Evolutionary conservation across 2,329 filamentous ascomycete genomes (phyloP).

Genomic region (Colletotrichum neosansevieriae): DNA sequence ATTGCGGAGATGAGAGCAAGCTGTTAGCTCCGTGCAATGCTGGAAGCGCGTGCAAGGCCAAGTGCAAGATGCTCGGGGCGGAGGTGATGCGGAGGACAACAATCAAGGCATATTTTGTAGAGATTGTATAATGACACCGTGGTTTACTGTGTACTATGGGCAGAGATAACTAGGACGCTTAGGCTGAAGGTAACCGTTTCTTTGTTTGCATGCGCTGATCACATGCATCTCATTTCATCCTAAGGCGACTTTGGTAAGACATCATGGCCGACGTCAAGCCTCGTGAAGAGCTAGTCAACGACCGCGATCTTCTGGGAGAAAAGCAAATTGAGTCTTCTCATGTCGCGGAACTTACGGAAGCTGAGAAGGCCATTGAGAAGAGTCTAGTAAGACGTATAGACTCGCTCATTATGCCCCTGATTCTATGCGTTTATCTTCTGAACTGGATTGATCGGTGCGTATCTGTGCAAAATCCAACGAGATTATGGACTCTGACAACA

Average conservation of each 20-base stretch:
- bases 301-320: slow-evolving; percentile 12
- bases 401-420: slow-evolving; percentile 26
- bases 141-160: not conserved
- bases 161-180: not conserved
- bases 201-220: too few relatives aligned
- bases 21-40: not conserved
- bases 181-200: not conserved
- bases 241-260: not conserved
- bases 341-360: slow-evolving; percentile 7
- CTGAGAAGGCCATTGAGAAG: slow-evolving; percentile 13
- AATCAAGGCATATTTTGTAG: not conserved
- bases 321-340: slow-evolving; percentile 1
- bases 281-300: slow-evolving; percentile 6
- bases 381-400: slow-evolving; percentile 20
- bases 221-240: not conserved
- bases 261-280: slow-evolving; percentile 10
- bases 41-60: slow-evolving; percentile 17
- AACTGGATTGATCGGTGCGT: slow-evolving; percentile 28
- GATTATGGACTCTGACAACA: too few relatives aligned
- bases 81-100: slow-evolving; percentile 10
- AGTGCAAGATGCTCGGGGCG: not conserved
- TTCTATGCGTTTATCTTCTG: slow-evolving; percentile 20
- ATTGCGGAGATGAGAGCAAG: not conserved
- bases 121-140: not conserved
- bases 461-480: not conserved